Evolutionary conservation across 2,329 filamentous ascomycete species (phyloP).

Genomic region (Clonostachys sp.): DNA sequence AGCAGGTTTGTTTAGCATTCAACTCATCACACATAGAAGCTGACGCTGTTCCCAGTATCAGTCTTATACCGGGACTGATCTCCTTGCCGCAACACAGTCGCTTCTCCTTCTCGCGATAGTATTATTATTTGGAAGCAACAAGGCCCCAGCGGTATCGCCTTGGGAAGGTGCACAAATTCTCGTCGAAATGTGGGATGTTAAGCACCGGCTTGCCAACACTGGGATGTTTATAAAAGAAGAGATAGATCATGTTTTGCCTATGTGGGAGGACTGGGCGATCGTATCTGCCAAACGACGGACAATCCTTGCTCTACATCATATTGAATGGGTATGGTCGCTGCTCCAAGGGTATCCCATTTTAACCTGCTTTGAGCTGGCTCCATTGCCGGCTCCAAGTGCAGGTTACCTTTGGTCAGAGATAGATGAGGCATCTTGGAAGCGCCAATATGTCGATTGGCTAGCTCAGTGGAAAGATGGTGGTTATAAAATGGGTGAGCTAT

Average conservation of each 20-base stretch:
- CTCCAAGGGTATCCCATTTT: constrained; percentile 8
- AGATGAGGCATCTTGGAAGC: constrained; percentile 3
- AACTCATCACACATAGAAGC: too few relatives aligned
- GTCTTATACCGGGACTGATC: neutral
- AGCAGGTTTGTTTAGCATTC: too few relatives aligned
- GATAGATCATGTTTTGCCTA: constrained; percentile 1
- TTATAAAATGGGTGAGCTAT: constrained; percentile 9
- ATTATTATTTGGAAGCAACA: neutral
- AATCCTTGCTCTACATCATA: constrained; percentile 7
- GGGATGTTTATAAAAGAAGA: constrained; percentile 6
- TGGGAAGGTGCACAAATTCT: constrained; percentile 4
- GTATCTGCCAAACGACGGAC: constrained; percentile 9
- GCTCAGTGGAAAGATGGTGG: constrained; percentile 5
- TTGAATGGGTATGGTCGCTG: constrained; percentile 11
- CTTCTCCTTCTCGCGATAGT: constrained; percentile 5
- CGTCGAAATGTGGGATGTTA: constrained; percentile 8
- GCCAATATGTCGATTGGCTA: constrained; percentile 6
- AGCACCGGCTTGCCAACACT: constrained; percentile 5
- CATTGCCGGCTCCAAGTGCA: constrained; percentile 6
- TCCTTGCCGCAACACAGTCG: constrained; percentile 5
- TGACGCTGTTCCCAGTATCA: neutral
- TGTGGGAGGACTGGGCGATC: constrained; percentile 8
- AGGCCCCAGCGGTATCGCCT: neutral
- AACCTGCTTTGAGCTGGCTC: constrained; percentile 10
- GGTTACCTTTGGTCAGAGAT: constrained; percentile 5